A percentile compares a stretch with the other conserved stretches of the same genome.
Conservation (phyloP, 169 alveolate species). For the Cryptosporidium canis region DNA sequence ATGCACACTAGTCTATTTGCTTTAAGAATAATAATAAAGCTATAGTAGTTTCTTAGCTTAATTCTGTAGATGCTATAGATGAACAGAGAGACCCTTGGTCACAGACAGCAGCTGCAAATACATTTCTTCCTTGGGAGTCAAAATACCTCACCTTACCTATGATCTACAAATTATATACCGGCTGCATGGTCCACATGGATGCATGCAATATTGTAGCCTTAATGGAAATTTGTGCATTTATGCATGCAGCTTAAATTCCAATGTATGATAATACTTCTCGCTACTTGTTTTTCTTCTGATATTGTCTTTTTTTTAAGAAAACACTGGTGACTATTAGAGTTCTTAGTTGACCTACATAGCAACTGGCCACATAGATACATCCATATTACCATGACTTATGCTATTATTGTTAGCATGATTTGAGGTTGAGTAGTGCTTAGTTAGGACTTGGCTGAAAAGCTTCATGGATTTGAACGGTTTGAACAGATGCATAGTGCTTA, state of each 20-base stretch:
- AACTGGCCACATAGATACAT: conserved; percentile 59
- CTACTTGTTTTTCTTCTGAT: background rate
- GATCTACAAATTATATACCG: conserved; percentile 23
- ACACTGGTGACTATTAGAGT: background rate
- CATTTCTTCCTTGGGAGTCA: too few relatives aligned
- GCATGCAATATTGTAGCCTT: conserved; percentile 2
- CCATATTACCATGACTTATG: background rate
- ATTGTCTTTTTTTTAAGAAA: background rate
- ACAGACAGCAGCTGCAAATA: too few relatives aligned
- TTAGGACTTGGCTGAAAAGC: background rate
- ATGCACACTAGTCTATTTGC: too few relatives aligned
- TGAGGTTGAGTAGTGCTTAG: background rate
- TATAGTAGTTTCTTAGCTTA: too few relatives aligned
- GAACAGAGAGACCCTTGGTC: too few relatives aligned
- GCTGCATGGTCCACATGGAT: background rate
- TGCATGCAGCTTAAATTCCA: background rate
- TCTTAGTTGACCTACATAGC: background rate
- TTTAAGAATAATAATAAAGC: too few relatives aligned
- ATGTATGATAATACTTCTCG: background rate
- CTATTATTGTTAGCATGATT: background rate
- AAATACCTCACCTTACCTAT: background rate
- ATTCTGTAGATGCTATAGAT: too few relatives aligned
- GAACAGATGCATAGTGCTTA: background rate
- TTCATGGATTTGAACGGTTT: conserved; percentile 36
- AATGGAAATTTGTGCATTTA: background rate